Percentiles rank a stretch among this genome's conserved stretches.
Evolutionary conservation across 2,329 filamentous ascomycete genomes (phyloP).

Genomic region (Myriosclerotinia duriaeana): DNA sequence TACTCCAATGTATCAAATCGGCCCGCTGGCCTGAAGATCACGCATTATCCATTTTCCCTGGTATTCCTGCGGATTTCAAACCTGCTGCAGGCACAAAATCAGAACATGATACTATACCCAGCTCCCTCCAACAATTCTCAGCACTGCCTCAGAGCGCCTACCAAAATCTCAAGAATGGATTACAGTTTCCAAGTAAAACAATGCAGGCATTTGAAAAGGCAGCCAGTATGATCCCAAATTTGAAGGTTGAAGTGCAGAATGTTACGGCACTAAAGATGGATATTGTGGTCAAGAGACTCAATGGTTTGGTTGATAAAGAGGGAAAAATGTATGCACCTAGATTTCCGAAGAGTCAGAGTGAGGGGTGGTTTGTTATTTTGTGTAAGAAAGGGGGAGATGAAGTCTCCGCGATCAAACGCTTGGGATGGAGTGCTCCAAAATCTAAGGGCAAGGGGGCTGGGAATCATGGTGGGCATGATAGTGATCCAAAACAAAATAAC

Average conservation of each 20-base stretch:
- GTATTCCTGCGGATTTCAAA: conserved; percentile 51
- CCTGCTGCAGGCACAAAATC: not conserved
- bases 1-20: conserved; percentile 90
- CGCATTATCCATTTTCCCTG: conserved; percentile 76
- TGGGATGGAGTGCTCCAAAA: conserved; percentile 61
- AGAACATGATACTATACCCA: conserved; percentile 39
- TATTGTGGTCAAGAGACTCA: conserved; percentile 64
- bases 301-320: conserved; percentile 63
- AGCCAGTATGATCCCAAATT: conserved; percentile 64
- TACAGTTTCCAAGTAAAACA: conserved; percentile 53
- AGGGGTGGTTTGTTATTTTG: conserved; percentile 87
- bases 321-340: conserved; percentile 79
- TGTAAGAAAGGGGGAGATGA: conserved; percentile 68
- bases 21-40: conserved; percentile 87
- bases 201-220: conserved; percentile 53
- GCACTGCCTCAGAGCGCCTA: conserved; percentile 37
- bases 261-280: conserved; percentile 63
- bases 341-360: conserved; percentile 92
- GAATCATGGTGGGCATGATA: conserved; percentile 69
- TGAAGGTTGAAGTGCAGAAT: conserved; percentile 61
- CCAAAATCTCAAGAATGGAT: conserved; percentile 50
- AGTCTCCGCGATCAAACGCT: conserved; percentile 80
- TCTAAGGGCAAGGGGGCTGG: conserved; percentile 35
- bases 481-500: conserved; percentile 60
- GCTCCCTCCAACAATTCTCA: conserved; percentile 39